These are phyloP conservation scores for Phytopythium litorale DNA, from an alignment of 352 stramenopile genomes.

Conservation along the genomic window DNA sequence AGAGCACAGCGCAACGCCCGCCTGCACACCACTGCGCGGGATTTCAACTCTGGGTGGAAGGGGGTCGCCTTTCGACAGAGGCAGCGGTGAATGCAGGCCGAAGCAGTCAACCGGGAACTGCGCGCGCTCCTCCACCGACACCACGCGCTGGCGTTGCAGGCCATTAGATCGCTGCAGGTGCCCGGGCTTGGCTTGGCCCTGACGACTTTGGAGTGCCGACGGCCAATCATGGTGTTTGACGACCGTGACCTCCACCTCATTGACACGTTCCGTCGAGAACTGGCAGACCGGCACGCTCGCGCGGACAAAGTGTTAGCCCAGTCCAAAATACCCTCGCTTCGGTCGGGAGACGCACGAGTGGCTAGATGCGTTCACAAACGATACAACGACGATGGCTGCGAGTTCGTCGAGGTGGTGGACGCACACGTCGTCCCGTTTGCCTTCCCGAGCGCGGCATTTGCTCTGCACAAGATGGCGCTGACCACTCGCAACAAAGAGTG, in stretches of 20 bases:
- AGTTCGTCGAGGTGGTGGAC: background rate
- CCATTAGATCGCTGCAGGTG: background rate
- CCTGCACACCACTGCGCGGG: too few relatives aligned
- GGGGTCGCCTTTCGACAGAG: background rate
- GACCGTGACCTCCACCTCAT: background rate
- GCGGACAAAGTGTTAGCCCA: background rate
- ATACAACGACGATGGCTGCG: background rate
- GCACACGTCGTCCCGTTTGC: background rate
- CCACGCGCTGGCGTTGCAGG: background rate
- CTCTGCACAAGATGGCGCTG: background rate
- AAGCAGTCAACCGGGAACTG: background rate
- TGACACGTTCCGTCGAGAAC: background rate
- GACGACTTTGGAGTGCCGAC: background rate
- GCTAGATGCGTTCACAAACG: background rate
- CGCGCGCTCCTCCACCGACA: background rate
- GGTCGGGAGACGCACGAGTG: background rate
- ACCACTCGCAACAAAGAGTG: background rate
- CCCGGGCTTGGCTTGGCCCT: background rate
- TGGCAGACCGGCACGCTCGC: background rate
- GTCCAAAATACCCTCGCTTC: background rate
- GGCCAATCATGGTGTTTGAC: background rate
- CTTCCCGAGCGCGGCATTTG: background rate
- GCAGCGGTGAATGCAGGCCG: background rate
- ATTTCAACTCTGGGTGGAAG: background rate
- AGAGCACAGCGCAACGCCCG: too few relatives aligned